Percentiles rank a stretch among this genome's conserved stretches.
These are phyloP conservation scores for Suillus sp. DNA, from an alignment of 768 basidiomycete species.

Conservation along the genomic window DNA sequence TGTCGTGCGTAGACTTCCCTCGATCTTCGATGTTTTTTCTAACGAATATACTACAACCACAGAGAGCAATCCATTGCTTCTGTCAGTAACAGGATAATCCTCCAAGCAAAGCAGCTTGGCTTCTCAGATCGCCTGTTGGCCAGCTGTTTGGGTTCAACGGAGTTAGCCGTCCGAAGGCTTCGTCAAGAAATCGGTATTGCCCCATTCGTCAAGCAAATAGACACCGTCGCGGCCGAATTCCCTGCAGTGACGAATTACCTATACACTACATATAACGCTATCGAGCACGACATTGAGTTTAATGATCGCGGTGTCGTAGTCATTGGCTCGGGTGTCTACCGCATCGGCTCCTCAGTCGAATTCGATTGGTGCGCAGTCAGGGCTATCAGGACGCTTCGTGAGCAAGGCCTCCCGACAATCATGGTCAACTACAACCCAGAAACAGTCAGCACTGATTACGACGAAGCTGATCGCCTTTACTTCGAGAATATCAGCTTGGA, in stretches of 20 bases:
- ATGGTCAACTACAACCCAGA: slow-evolving; percentile 99
- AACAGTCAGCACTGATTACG: slow-evolving; percentile 98
- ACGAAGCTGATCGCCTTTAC: slow-evolving; percentile 97
- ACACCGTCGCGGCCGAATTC: slow-evolving; percentile 98
- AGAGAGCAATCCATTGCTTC: slow-evolving; percentile 68
- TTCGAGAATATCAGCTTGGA: slow-evolving; percentile 99
- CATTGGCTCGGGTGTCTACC: slow-evolving; percentile 96
- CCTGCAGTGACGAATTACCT: slow-evolving; percentile 99
- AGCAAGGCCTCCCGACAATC: slow-evolving; percentile 92
- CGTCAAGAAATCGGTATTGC: slow-evolving; percentile 82
- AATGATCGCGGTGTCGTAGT: slow-evolving; percentile 95
- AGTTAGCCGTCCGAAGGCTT: slow-evolving; percentile 87
- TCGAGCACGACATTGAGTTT: slow-evolving; percentile 90
- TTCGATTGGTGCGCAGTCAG: slow-evolving; percentile 99
- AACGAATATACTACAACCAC: slow-evolving; percentile 7
- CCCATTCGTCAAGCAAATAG: slow-evolving; percentile 98
- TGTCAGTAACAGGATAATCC: slow-evolving; percentile 62
- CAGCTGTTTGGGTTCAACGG: slow-evolving; percentile 80
- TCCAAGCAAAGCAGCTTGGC: slow-evolving; percentile 89
- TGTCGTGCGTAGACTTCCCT: slow-evolving; percentile 57
- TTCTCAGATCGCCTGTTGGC: slow-evolving; percentile 96
- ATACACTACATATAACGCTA: slow-evolving; percentile 97
- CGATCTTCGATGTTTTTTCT: neutral
- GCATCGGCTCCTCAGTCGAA: slow-evolving; percentile 98
- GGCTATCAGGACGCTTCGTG: slow-evolving; percentile 92